Conservation (phyloP, 208 protist species). For the Leishmania braziliensis region DNA sequence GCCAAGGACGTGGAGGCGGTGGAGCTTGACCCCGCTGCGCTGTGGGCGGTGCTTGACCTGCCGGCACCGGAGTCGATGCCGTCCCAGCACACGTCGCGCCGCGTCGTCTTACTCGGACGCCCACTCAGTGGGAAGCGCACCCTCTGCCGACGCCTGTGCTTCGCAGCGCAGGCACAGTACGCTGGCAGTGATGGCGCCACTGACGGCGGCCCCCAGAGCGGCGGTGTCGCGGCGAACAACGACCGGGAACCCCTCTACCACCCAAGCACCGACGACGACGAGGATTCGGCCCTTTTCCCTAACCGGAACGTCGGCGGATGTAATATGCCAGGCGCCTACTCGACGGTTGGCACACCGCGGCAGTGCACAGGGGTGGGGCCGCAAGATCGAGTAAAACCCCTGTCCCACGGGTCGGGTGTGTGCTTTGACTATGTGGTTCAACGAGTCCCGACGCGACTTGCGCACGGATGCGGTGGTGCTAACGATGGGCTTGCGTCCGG, state of each 20-base stretch:
- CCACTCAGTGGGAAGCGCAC: constrained; percentile 79
- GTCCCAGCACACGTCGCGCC: constrained; percentile 42
- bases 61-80: constrained; percentile 40
- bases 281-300: constrained; percentile 9
- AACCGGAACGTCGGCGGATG: constrained; percentile 4
- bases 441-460: constrained; percentile 41
- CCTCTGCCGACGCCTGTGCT: constrained; percentile 59
- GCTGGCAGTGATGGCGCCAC: constrained; percentile 6
- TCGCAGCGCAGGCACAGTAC: constrained; percentile 62
- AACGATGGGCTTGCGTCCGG: background rate
- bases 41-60: constrained; percentile 63
- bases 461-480: constrained; percentile 9
- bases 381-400: constrained; percentile 19
- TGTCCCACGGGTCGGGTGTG: constrained; percentile 64
- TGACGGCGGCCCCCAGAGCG: constrained; percentile 5
- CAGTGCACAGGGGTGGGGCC: constrained; percentile 6
- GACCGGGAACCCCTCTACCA: constrained; percentile 32
- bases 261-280: constrained; percentile 22
- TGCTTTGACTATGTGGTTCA: constrained; percentile 73
- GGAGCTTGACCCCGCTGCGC: constrained; percentile 24
- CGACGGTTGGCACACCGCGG: constrained; percentile 13
- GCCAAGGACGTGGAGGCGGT: constrained; percentile 18
- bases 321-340: constrained; percentile 17
- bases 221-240: constrained; percentile 15
- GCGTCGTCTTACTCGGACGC: constrained; percentile 74